Evolutionary conservation across 495 filamentous ascomycete genomes (phyloP), one percentile per base, ranked within the genome.

Genomic region (Xylaria bambusicola): DNA sequence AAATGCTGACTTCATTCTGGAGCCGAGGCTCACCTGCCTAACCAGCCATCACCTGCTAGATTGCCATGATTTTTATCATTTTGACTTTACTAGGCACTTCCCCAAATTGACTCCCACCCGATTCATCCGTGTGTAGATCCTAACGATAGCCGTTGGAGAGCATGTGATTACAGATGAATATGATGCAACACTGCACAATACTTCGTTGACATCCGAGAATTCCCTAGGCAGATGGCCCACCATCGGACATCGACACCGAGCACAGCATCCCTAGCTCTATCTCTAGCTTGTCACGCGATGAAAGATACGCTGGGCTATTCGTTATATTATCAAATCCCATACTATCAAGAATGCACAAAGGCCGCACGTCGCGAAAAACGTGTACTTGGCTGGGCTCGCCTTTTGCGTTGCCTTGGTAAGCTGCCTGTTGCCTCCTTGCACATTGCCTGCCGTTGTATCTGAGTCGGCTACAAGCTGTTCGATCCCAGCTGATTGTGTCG

Each of bases 251-350:
- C 3, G 13, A 9, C n/a, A 41, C 35, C 1, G 42, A 40, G 31
- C 20, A 47, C 56, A 53, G 49, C 60, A 33, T 41, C 13, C 29
- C 23, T 17, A 33, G 44, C 24, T 7, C 5, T 51, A 18, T 33
- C 6, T 36, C 20, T 17, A 23, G 50, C 24, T 7, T 15, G 29
- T 52, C 42, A 61, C 21, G 17, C 51, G 23, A 17, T 13, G 6
- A 1, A 38, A 56, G 3, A 18, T 10, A 27, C 27, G 24, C 36
- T 35, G 6, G 17, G 12, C 35, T 47, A 27, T 53, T 50, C 29
- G 29, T 33, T 75, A 97, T 71, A 96, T 91, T 27, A 97, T 74
- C 70, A 97, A 74, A 82, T 99, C 94, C 91, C 92, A 99, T n/a
- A 92, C 77, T 8, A 99, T 80, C 58, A 99, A 79, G 66, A 88